These are phyloP conservation scores for Podila minutissima DNA, from an alignment of 192 early-diverging fungal species.

Conservation along the genomic window DNA sequence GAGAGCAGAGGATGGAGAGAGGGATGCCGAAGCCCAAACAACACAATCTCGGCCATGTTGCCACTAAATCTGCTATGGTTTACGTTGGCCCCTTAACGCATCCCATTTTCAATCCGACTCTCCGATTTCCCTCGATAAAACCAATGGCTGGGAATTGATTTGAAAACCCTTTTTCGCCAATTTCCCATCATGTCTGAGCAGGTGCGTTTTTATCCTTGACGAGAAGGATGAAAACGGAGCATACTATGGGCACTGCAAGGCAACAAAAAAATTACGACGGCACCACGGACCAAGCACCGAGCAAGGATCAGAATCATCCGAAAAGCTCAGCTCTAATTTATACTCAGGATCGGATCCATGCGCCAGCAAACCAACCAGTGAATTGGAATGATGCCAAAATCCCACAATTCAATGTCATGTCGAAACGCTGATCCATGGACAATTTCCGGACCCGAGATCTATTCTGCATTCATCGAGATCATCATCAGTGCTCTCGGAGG, in stretches of 20 bases:
- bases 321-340: background rate
- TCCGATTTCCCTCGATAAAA: background rate
- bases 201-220: conserved; percentile 25
- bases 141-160: conserved; percentile 4
- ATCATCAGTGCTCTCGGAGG: background rate
- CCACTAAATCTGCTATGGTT: too few relatives aligned
- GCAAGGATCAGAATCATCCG: background rate
- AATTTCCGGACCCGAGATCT: background rate
- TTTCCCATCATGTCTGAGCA: conserved; percentile 57
- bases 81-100: background rate
- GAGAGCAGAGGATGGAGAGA: background rate
- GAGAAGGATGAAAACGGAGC: conserved; percentile 1
- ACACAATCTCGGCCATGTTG: background rate
- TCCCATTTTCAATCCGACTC: background rate
- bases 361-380: background rate
- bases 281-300: background rate
- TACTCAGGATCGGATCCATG: background rate
- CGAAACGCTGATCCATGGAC: conserved; percentile 3
- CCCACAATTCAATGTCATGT: conserved; percentile 1
- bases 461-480: too few relatives aligned
- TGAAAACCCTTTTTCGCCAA: conserved; percentile 56
- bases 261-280: background rate
- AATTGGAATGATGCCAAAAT: background rate
- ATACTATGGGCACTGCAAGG: background rate
- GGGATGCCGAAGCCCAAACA: background rate